Percentiles rank a stretch among this genome's conserved stretches.
Conservation (phyloP, 2,329 filamentous ascomycete species). For the Parafenestella ontariensis region DNA sequence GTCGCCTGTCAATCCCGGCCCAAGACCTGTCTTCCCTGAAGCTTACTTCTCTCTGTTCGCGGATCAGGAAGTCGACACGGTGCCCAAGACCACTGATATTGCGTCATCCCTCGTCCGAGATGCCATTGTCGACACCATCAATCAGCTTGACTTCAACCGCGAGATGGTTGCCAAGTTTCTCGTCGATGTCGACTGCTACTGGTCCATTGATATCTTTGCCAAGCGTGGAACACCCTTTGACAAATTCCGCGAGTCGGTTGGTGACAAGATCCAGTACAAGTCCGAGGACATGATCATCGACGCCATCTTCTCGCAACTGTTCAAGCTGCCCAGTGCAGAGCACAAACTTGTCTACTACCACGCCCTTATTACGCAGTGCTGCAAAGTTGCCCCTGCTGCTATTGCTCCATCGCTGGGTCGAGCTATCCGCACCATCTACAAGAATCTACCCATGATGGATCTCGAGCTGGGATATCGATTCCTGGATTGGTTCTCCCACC, state of each 20-base stretch:
- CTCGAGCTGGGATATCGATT: constrained; percentile 87
- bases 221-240: constrained; percentile 94
- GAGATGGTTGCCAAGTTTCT: constrained; percentile 85
- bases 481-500: constrained; percentile 97
- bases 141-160: constrained; percentile 91
- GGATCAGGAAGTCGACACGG: constrained; percentile 85
- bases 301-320: constrained; percentile 93
- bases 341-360: constrained; percentile 98
- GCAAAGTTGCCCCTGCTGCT: constrained; percentile 94
- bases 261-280: constrained; percentile 86
- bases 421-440: constrained; percentile 90
- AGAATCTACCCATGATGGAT: constrained; percentile 81
- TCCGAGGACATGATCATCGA: constrained; percentile 98
- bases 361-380: constrained; percentile 90
- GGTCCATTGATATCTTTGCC: constrained; percentile 86
- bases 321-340: constrained; percentile 84
- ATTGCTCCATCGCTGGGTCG: constrained; percentile 92
- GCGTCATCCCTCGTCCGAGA: constrained; percentile 86
- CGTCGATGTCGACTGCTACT: constrained; percentile 95
- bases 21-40: constrained; percentile 84
- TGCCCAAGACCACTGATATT: constrained; percentile 77
- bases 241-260: constrained; percentile 72
- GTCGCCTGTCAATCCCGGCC: constrained; percentile 74
- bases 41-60: constrained; percentile 92
- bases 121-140: constrained; percentile 88